Percentiles rank a stretch among this genome's conserved stretches.
Conservation (phyloP, 2,329 filamentous ascomycete species). For the Sporothrix globosa region DNA sequence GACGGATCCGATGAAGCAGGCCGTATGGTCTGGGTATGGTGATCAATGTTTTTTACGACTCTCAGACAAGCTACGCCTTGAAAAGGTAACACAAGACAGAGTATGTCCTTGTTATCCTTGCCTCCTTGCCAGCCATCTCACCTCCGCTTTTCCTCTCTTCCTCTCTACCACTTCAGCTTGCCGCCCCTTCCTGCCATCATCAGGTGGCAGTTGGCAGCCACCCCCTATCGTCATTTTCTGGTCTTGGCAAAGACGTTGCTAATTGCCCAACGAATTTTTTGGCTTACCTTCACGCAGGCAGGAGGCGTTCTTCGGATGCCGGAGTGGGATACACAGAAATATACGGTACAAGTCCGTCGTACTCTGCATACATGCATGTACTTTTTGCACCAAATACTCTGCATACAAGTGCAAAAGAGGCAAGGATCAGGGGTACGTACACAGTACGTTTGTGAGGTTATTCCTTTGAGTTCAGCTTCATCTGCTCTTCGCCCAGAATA, state of each 20-base stretch:
- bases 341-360: background rate
- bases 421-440: background rate
- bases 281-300: background rate
- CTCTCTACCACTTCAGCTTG: background rate
- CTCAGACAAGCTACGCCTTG: background rate
- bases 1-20: background rate
- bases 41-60: background rate
- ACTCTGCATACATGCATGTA: background rate
- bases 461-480: too few species aligned
- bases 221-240: background rate
- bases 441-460: too few species aligned
- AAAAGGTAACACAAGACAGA: background rate
- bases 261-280: background rate
- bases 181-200: background rate
- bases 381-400: too few species aligned
- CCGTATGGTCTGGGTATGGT: background rate
- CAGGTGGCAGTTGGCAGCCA: conserved; percentile 14
- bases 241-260: conserved; percentile 6
- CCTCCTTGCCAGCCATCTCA: background rate
- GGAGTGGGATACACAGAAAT: background rate
- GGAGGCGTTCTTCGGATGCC: background rate
- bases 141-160: background rate
- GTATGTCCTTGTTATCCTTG: background rate
- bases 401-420: background rate
- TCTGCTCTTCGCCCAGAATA: too few species aligned